Conservation (phyloP, 73 alveolate species). For the Blepharisma stoltei region DNA sequence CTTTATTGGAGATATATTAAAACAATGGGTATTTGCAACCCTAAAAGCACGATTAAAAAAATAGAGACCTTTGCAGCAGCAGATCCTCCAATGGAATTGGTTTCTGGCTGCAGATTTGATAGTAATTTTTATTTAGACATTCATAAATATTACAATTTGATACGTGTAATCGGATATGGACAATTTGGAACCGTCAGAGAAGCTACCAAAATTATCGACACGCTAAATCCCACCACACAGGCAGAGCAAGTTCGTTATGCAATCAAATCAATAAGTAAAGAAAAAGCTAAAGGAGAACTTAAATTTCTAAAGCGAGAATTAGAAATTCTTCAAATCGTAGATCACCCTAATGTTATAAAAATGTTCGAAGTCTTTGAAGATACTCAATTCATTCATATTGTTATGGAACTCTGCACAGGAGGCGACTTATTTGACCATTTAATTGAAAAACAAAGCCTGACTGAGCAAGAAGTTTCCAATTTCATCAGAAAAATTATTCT, state of each 20-base stretch:
- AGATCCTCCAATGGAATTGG: no score
- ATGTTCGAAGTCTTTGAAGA: slow-evolving; percentile 75
- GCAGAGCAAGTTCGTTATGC: neutral
- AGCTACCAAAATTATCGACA: neutral
- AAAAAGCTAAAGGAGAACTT: neutral
- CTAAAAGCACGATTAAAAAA: no score
- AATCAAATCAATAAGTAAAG: slow-evolving; percentile 9
- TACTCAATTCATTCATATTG: slow-evolving; percentile 45
- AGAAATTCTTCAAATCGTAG: slow-evolving; percentile 30
- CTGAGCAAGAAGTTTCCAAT: slow-evolving; percentile 6
- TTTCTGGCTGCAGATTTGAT: neutral
- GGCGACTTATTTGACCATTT: slow-evolving; percentile 40
- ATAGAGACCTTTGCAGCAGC: no score
- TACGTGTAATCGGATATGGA: slow-evolving; percentile 23
- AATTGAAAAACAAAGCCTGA: neutral
- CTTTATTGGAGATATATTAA: no score
- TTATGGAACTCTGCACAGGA: slow-evolving; percentile 69
- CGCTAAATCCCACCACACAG: no score
- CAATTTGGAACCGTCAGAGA: slow-evolving; percentile 21
- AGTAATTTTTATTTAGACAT: slow-evolving; percentile 13
- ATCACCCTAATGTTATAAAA: slow-evolving; percentile 78
- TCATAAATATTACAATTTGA: neutral
- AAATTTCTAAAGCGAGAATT: slow-evolving; percentile 11
- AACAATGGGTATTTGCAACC: no score
- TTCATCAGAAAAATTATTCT: slow-evolving; percentile 40